A percentile compares a stretch with the other conserved stretches of the same genome.
These are phyloP conservation scores for Pezicula neosporulosa DNA, from an alignment of 2,329 filamentous ascomycete species.

Conservation along the genomic window DNA sequence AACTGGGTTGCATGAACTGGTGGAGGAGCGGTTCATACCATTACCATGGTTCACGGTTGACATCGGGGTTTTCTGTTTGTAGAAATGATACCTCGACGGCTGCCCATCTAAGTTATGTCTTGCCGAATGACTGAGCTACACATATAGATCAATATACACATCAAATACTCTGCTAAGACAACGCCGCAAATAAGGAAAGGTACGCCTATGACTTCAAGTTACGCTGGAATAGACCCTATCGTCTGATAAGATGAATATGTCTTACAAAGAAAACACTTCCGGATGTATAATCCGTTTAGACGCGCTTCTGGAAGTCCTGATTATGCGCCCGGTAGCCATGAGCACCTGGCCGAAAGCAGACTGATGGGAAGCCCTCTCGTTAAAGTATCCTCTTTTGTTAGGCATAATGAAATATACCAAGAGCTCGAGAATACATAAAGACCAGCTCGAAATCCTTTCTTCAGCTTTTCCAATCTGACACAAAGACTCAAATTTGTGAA, in stretches of 20 bases:
- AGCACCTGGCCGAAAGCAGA: constrained; percentile 27
- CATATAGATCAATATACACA: too few relatives aligned
- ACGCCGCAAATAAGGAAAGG: too few relatives aligned
- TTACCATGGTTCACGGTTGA: constrained; percentile 7
- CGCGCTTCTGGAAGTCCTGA: constrained; percentile 3
- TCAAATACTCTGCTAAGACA: too few relatives aligned
- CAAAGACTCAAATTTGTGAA: constrained; percentile 21
- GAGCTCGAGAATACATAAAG: constrained; percentile 27
- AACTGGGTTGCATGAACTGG: constrained; percentile 25
- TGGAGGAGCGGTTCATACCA: constrained; percentile 16
- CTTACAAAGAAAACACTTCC: background rate
- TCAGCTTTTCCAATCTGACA: constrained; percentile 16
- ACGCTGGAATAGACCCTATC: too few relatives aligned
- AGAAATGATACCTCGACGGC: constrained; percentile 19
- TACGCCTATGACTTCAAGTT: background rate
- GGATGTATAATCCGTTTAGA: background rate
- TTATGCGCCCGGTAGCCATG: constrained; percentile 2
- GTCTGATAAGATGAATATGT: too few relatives aligned
- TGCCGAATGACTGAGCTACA: background rate
- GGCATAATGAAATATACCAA: constrained; percentile 13
- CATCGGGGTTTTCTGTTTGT: constrained; percentile 17
- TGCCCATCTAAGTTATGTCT: constrained; percentile 13
- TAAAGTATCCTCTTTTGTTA: constrained; percentile 20
- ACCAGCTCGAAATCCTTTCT: constrained; percentile 22
- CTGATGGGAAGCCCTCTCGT: constrained; percentile 8